A percentile compares a stretch with the other conserved stretches of the same genome.
These are phyloP conservation scores for Malassezia pachydermatis DNA, from an alignment of 1,284 basidiomycete genomes.

Conservation along the genomic window DNA sequence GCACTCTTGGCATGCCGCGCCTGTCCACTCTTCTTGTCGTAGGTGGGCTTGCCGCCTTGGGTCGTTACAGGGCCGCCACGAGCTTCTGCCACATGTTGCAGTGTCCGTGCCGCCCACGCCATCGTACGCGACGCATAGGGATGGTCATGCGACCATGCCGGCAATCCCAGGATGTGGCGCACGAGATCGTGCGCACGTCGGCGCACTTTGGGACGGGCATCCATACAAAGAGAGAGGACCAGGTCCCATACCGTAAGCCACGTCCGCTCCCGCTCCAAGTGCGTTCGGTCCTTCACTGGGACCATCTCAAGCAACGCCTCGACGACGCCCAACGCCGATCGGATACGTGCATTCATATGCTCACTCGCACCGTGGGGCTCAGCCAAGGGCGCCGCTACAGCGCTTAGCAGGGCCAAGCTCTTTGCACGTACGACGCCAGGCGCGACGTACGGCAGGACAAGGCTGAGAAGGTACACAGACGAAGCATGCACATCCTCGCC, in stretches of 20 bases:
- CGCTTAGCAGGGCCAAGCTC: conserved; percentile 25
- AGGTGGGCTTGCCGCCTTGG: conserved; percentile 51
- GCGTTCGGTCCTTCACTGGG: conserved; percentile 54
- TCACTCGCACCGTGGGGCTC: conserved; percentile 55
- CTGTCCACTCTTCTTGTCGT: conserved; percentile 37
- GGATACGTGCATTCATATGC: conserved; percentile 51
- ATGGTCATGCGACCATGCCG: conserved; percentile 54
- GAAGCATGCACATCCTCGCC: conserved; percentile 22
- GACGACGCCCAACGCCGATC: conserved; percentile 64
- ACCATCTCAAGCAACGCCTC: conserved; percentile 58
- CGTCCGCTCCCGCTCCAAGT: conserved; percentile 29
- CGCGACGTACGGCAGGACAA: conserved; percentile 34
- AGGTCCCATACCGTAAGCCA: conserved; percentile 52
- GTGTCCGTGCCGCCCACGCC: conserved; percentile 64
- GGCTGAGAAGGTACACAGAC: conserved; percentile 37
- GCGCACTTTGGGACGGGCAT: conserved; percentile 85
- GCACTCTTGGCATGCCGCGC: conserved; percentile 36
- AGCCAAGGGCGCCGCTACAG: conserved; percentile 34
- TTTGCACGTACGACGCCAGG: conserved; percentile 35
- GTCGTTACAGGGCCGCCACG: conserved; percentile 53
- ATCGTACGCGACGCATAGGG: conserved; percentile 68
- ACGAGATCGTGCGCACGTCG: conserved; percentile 80
- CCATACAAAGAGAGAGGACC: conserved; percentile 71
- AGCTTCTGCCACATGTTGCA: conserved; percentile 60
- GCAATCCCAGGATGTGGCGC: conserved; percentile 54